Conservation (phyloP, 805 yeast genomes). For the Huiozyma sinensis region DNA sequence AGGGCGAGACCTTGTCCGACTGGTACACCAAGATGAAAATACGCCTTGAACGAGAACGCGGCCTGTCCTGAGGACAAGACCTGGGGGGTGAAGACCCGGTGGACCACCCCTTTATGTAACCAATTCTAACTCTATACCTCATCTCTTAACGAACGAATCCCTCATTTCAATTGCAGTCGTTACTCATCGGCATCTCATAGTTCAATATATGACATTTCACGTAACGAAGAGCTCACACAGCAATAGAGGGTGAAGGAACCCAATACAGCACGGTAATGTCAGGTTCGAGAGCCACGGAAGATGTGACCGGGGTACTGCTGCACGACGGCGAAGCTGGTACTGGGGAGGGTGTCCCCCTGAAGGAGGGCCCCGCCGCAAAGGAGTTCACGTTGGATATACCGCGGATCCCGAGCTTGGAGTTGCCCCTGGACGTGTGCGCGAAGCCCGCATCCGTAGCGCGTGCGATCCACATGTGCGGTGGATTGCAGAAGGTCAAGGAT, state of each 20-base stretch:
- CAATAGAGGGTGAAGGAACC: too few species aligned
- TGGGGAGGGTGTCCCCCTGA: too few species aligned
- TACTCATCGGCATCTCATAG: too few species aligned
- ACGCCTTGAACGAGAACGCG: slow-evolving; percentile 29
- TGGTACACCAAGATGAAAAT: slow-evolving; percentile 51
- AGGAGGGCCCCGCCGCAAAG: slow-evolving; percentile 31
- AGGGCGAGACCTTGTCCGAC: slow-evolving; percentile 33
- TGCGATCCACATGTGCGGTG: slow-evolving; percentile 67
- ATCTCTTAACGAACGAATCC: background rate
- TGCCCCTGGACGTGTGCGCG: slow-evolving; percentile 54
- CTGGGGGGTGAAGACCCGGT: background rate
- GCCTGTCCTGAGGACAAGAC: slow-evolving; percentile 7
- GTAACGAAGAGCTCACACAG: too few species aligned
- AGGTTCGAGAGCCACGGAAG: too few species aligned
- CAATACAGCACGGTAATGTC: too few species aligned
- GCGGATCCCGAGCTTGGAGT: slow-evolving; percentile 62
- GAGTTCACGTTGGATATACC: slow-evolving; percentile 63
- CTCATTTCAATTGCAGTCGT: too few species aligned
- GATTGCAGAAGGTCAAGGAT: slow-evolving; percentile 30
- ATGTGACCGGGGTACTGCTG: too few species aligned
- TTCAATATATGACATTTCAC: too few species aligned
- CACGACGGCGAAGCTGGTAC: too few species aligned
- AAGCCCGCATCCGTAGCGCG: slow-evolving; percentile 37
- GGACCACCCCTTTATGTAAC: background rate
- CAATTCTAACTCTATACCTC: background rate